Conservation (phyloP, 2,329 filamentous ascomycete species). For the Ilyonectria robusta region DNA sequence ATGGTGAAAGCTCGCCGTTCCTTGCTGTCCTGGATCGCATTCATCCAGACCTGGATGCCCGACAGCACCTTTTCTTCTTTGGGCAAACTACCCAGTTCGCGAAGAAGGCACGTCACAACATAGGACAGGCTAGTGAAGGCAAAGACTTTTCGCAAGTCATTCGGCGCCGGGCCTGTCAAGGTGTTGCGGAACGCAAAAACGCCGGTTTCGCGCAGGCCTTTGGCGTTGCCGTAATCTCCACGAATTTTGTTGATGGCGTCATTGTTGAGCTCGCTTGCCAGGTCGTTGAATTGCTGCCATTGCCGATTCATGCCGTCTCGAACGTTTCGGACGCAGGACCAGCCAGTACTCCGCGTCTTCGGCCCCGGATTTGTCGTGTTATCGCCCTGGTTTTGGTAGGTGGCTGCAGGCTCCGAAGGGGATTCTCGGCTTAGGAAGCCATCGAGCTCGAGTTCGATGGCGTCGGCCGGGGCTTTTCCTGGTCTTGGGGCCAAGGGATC, state of each 20-base stretch:
- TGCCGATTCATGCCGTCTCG: conserved; percentile 12
- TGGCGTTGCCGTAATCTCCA: conserved; percentile 17
- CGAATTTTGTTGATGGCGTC: conserved; percentile 25
- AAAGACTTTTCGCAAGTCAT: conserved; percentile 29
- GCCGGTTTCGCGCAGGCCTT: conserved; percentile 32
- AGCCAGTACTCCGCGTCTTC: conserved; percentile 1
- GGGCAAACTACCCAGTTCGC: not conserved
- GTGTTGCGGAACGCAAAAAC: conserved; percentile 38
- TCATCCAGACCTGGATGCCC: conserved; percentile 34
- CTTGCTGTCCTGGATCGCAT: conserved; percentile 17
- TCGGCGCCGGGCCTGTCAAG: conserved; percentile 12
- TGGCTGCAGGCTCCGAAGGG: not conserved
- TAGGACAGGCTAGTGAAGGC: conserved; percentile 42
- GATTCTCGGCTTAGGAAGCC: not conserved
- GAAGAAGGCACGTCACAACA: conserved; percentile 31
- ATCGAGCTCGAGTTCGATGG: conserved; percentile 13
- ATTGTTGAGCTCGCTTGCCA: not conserved
- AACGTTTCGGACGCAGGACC: conserved; percentile 27
- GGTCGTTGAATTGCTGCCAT: conserved; percentile 23
- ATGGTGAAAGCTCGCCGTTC: conserved; percentile 31
- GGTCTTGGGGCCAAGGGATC: not conserved
- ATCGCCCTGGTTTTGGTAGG: not conserved
- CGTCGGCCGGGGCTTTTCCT: not conserved
- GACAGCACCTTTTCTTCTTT: conserved; percentile 22
- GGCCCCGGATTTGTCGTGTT: rapidly evolving